Evolutionary conservation across 2,329 filamentous ascomycete genomes (phyloP), one percentile per base, ranked within the genome.

Genomic region (Phaeosphaeriaceae sp.): DNA sequence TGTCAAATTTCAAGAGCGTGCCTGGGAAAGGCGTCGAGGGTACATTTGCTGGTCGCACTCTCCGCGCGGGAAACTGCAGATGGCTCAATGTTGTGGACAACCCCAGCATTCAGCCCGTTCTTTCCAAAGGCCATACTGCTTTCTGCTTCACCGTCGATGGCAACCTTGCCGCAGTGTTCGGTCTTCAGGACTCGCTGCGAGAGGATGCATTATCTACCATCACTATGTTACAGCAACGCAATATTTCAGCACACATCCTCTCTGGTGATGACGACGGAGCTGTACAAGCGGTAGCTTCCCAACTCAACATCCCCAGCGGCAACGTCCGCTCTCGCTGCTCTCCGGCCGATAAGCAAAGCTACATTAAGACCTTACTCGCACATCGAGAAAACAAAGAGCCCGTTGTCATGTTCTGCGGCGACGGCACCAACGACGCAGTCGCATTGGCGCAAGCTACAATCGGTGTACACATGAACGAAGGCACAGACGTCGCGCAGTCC

Each of bases 371-470:
- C 1, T 66, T 80, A 3, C 60, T 70, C 40, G 2, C 17, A 22
- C 22, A 22, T 7, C 21, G 40, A 11, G 42, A 24, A 15, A 22
- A 17, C 7, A 58, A 63, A 46, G 2, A 60, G 48, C 63, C 69
- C 0, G 65, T 84, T 2, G 84, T 91, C 19, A 74, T 93, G 6
- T 93, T 94, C 75, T 84, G 84, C 56, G 91, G 91, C 40, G 91
- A 95, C 66, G 91, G 91, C 0, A 93, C 89, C n/a, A 94, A 94
- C 71, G 91, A 94, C 66, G 90, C 91, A 0, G 82, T 86, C 1
- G 91, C 91, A 0, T 82, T 94, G 0, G 86, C 89, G 0, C 85
- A 88, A 68, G 89, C 91, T 1, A 85, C 83, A 1, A 84, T 94
- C 42, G 91, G 91, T 19, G 80, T 93, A 0, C 88, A 91, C 65